phyloP scores from a whole-genome alignment of 176 grass and related monocot genomes.

The Tillandsia leiboldiana region DNA sequence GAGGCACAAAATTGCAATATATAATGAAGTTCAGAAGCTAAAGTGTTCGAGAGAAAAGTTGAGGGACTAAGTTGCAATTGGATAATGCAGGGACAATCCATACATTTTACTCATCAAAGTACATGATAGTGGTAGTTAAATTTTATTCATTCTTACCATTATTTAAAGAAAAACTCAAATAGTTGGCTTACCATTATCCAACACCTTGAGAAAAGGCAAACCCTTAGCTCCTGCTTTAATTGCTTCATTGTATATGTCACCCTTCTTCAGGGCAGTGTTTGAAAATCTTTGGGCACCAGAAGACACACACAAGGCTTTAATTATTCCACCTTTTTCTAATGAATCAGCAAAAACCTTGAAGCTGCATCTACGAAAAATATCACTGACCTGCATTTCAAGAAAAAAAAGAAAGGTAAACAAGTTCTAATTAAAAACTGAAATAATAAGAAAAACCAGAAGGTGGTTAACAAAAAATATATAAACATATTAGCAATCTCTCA shows the following conservation, averaged over 20 bases:
- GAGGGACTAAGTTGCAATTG: too few species aligned
- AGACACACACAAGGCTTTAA: constrained; percentile 73
- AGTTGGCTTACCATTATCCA: constrained; percentile 60
- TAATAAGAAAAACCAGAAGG: not conserved
- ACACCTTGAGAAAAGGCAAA: constrained; percentile 87
- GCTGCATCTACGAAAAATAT: constrained; percentile 46
- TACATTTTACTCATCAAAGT: too few species aligned
- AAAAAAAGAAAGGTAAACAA: not conserved
- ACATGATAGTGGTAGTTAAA: too few species aligned
- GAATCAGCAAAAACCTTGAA: constrained; percentile 94
- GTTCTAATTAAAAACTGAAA: not conserved
- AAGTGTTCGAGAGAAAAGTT: too few species aligned
- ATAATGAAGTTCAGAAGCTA: too few species aligned
- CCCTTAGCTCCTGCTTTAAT: constrained; percentile 95
- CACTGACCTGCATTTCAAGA: constrained; percentile 59
- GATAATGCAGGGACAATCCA: too few species aligned
- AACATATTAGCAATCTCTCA: too few species aligned
- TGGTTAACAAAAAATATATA: too few species aligned
- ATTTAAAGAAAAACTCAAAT: not conserved
- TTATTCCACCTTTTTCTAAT: constrained; percentile 58
- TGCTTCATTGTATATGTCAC: constrained; percentile 70
- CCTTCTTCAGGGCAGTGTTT: constrained; percentile 95
- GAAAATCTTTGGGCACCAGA: constrained; percentile 69
- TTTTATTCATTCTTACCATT: not conserved
- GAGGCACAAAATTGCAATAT: too few species aligned